phyloP scores from a whole-genome alignment of 495 filamentous ascomycete species.

The Aspergillus sclerotioniger region DNA sequence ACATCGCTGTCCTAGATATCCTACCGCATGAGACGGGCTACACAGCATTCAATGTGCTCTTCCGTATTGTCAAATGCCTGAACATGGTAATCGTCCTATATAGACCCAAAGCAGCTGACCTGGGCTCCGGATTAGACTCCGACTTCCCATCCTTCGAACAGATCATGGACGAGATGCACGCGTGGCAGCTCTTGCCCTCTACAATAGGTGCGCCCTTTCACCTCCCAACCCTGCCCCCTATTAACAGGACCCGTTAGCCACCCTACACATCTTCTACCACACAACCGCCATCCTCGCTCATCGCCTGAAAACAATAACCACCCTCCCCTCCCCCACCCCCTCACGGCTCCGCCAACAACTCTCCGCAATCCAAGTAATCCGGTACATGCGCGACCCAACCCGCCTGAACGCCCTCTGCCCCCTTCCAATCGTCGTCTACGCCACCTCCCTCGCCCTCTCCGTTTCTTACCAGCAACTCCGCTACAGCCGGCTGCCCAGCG shows the following conservation, averaged over 20 bases:
- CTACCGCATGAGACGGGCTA: background rate
- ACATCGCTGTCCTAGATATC: background rate
- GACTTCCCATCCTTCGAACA: background rate
- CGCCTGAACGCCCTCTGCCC: background rate
- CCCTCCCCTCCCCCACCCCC: background rate
- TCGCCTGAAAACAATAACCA: background rate
- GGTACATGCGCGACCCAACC: background rate
- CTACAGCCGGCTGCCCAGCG: background rate
- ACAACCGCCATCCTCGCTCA: background rate
- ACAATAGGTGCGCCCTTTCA: background rate
- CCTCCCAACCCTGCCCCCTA: background rate
- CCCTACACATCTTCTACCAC: background rate
- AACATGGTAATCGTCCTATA: background rate
- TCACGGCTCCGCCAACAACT: background rate
- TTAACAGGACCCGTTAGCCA: too few relatives aligned
- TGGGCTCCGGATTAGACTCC: background rate
- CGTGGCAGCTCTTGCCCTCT: background rate
- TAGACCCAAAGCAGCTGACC: background rate
- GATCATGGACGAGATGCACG: background rate
- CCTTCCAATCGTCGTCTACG: background rate
- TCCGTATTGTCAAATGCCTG: background rate
- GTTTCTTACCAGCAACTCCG: background rate
- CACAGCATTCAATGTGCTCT: background rate
- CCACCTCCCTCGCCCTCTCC: background rate
- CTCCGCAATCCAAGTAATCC: background rate